These are phyloP conservation scores for Penium margaritaceum DNA, from an alignment of 139 green algal species.

Conservation along the genomic window DNA sequence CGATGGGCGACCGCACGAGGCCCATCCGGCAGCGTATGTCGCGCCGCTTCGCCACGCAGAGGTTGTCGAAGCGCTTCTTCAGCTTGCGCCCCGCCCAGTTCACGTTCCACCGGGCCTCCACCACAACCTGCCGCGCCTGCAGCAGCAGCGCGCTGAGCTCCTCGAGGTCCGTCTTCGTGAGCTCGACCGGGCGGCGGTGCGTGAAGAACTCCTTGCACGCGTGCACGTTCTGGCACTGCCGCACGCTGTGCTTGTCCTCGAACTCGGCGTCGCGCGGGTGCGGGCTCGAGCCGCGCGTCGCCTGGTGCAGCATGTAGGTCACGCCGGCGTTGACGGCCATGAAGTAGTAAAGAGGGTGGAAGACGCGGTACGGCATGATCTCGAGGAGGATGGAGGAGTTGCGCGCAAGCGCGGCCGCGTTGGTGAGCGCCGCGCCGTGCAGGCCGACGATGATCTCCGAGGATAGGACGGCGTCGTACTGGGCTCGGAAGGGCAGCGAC, in stretches of 20 bases:
- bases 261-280: conserved; percentile 2
- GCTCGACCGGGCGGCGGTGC: not conserved
- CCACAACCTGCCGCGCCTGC: not conserved
- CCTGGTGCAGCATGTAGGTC: conserved; percentile 14
- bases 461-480: not conserved
- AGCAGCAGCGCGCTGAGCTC: not conserved
- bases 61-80: not conserved
- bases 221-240: not conserved
- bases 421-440: conserved; percentile 6
- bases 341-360: conserved; percentile 1
- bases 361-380: conserved; percentile 6
- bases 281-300: not conserved
- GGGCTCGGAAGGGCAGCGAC: not conserved
- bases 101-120: not conserved
- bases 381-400: not conserved
- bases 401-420: not conserved
- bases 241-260: not conserved
- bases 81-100: not conserved
- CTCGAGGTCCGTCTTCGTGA: not conserved
- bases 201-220: conserved; percentile 1
- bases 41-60: not conserved
- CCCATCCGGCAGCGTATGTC: not conserved
- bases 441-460: conserved; percentile 4
- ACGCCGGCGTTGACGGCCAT: conserved; percentile 15
- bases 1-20: not conserved